Conservation (phyloP, 768 basidiomycete genomes). For the Galerina marginata region DNA sequence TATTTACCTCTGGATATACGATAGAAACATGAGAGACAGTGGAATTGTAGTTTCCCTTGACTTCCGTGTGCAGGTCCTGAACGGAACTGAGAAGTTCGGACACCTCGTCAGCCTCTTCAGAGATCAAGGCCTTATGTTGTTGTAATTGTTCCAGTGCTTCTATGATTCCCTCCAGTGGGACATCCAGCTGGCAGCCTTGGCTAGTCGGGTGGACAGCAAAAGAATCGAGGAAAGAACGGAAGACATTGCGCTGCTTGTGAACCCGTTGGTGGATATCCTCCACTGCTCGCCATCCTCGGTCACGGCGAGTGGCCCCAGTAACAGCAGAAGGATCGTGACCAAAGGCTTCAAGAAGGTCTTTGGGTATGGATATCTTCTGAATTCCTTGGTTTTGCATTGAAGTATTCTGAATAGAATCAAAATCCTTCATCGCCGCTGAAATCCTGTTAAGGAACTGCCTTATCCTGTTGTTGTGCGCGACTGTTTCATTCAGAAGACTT, state of each 20-base stretch:
- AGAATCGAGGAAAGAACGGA: conserved; percentile 49
- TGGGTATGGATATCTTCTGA: conserved; percentile 55
- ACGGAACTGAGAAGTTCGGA: conserved; percentile 54
- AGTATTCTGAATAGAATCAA: conserved; percentile 61
- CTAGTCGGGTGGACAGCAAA: conserved; percentile 25
- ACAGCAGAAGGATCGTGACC: conserved; percentile 81
- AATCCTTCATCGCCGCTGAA: conserved; percentile 66
- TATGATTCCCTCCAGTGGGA: conserved; percentile 56
- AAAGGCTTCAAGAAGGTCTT: conserved; percentile 75
- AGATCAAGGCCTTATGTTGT: conserved; percentile 48
- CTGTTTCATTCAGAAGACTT: conserved; percentile 61
- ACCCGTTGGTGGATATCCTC: conserved; percentile 77
- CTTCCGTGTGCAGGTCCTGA: conserved; percentile 55
- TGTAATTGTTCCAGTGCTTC: conserved; percentile 57
- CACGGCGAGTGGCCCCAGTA: conserved; percentile 64
- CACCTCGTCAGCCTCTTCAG: conserved; percentile 53
- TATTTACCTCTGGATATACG: conserved; percentile 75
- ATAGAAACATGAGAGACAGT: conserved; percentile 72
- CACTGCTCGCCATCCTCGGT: conserved; percentile 71
- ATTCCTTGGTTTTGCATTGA: conserved; percentile 54
- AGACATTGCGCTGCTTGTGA: conserved; percentile 60
- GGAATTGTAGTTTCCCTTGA: conserved; percentile 70
- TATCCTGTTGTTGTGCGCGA: conserved; percentile 67
- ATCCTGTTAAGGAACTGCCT: conserved; percentile 73
- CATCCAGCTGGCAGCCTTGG: conserved; percentile 52